Evolutionary conservation across 768 basidiomycete species (phyloP).

Genomic region (Mrakia hoshinonis): DNA sequence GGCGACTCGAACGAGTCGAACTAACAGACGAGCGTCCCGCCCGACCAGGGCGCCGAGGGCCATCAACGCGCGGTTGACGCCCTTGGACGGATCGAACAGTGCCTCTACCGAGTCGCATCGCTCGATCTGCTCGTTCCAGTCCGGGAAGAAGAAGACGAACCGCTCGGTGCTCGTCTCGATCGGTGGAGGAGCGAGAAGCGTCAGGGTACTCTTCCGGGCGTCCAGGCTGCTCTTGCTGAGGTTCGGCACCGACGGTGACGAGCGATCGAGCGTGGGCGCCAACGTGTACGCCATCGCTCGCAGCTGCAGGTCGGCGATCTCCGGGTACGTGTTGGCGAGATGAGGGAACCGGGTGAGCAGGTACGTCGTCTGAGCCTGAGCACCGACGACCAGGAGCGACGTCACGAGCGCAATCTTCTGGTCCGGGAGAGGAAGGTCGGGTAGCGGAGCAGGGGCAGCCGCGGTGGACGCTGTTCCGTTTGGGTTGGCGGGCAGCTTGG

Average conservation of each 20-base stretch:
- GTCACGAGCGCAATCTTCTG: slow-evolving; percentile 72
- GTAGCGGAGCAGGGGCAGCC: slow-evolving; percentile 15
- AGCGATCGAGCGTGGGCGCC: slow-evolving; percentile 54
- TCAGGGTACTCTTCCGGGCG: slow-evolving; percentile 42
- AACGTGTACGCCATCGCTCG: slow-evolving; percentile 65
- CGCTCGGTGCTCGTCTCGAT: slow-evolving; percentile 63
- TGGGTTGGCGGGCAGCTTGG: slow-evolving; percentile 42
- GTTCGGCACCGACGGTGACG: not conserved
- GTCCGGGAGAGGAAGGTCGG: slow-evolving; percentile 37
- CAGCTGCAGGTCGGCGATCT: slow-evolving; percentile 77
- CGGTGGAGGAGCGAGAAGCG: slow-evolving; percentile 69
- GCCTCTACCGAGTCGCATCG: slow-evolving; percentile 58
- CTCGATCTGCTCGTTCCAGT: slow-evolving; percentile 67
- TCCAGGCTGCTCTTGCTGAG: not conserved
- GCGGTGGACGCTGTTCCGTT: slow-evolving; percentile 33
- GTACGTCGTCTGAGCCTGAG: slow-evolving; percentile 63
- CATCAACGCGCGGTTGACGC: slow-evolving; percentile 68
- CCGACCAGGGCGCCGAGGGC: slow-evolving; percentile 74
- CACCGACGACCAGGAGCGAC: slow-evolving; percentile 79
- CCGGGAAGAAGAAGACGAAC: slow-evolving; percentile 84
- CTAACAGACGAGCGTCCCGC: slow-evolving; percentile 65
- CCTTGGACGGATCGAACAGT: slow-evolving; percentile 47
- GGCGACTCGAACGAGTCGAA: slow-evolving; percentile 71
- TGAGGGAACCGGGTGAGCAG: slow-evolving; percentile 77
- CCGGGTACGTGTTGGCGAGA: slow-evolving; percentile 68